Percentiles rank a stretch among this genome's conserved stretches.
These are phyloP conservation scores for Bipolaris cookei DNA, from an alignment of 2,329 filamentous ascomycete species.

Conservation along the genomic window DNA sequence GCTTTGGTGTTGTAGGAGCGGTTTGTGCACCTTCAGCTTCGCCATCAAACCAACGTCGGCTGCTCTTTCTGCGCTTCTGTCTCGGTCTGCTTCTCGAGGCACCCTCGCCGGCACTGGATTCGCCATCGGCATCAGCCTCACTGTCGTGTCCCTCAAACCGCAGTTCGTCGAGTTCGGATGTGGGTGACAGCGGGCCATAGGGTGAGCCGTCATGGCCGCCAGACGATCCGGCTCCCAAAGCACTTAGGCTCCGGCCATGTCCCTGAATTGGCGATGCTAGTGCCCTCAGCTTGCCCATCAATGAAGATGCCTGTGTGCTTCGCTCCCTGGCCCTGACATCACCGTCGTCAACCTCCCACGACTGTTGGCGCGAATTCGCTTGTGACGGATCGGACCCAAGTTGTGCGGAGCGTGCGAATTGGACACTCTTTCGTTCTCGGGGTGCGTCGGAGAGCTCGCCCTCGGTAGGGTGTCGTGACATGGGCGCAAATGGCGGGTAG, in stretches of 20 bases:
- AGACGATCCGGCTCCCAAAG: conserved; percentile 51
- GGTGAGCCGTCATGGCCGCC: conserved; percentile 48
- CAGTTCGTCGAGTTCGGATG: conserved; percentile 56
- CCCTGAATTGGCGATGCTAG: conserved; percentile 65
- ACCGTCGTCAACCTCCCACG: conserved; percentile 66
- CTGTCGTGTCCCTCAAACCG: conserved; percentile 66
- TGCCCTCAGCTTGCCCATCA: conserved; percentile 81
- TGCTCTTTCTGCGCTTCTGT: conserved; percentile 67
- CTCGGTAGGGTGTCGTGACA: conserved; percentile 43
- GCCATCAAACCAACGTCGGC: conserved; percentile 61
- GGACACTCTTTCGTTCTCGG: conserved; percentile 69
- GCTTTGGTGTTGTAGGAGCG: conserved; percentile 70
- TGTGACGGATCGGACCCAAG: conserved; percentile 51
- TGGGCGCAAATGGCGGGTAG: conserved; percentile 41
- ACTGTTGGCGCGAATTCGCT: conserved; percentile 66
- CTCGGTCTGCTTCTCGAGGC: conserved; percentile 46
- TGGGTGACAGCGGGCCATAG: conserved; percentile 53
- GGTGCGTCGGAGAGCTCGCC: conserved; percentile 41
- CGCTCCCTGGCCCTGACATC: conserved; percentile 64
- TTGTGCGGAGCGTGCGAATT: conserved; percentile 66
- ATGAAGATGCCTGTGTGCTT: conserved; percentile 62
- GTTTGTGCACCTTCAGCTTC: conserved; percentile 63
- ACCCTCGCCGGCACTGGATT: conserved; percentile 81
- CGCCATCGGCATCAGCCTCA: conserved; percentile 78
- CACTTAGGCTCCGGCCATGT: conserved; percentile 59